Evolutionary conservation across 2,329 filamentous ascomycete species (phyloP).

Genomic region (Aspergillus calidoustus): DNA sequence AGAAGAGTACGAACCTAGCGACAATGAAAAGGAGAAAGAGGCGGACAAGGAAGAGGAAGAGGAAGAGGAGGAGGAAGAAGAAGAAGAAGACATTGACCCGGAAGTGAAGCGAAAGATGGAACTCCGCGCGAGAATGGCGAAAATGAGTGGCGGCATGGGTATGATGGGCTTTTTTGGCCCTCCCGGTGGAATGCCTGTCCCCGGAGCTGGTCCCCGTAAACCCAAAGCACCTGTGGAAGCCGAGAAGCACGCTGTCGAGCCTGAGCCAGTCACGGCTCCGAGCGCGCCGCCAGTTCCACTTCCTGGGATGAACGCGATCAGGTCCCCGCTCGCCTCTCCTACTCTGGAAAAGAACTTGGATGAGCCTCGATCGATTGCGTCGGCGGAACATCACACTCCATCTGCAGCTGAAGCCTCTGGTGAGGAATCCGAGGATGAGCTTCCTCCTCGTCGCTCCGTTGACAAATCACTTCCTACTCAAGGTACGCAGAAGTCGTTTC

Average conservation of each 20-base stretch:
- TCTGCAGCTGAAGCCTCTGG: slow-evolving; percentile 53
- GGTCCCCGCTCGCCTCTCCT: slow-evolving; percentile 50
- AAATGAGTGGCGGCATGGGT: slow-evolving; percentile 97
- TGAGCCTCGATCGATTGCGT: slow-evolving; percentile 45
- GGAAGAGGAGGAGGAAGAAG: slow-evolving; percentile 83
- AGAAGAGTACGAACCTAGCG: slow-evolving; percentile 29
- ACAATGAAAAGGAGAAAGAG: slow-evolving; percentile 40
- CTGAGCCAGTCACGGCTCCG: slow-evolving; percentile 36
- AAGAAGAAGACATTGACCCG: slow-evolving; percentile 84
- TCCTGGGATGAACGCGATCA: slow-evolving; percentile 67
- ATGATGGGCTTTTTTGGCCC: slow-evolving; percentile 93
- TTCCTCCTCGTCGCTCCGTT: slow-evolving; percentile 39
- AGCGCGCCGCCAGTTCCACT: slow-evolving; percentile 58
- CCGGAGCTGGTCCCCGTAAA: slow-evolving; percentile 49
- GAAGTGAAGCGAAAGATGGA: slow-evolving; percentile 86
- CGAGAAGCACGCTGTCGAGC: slow-evolving; percentile 38
- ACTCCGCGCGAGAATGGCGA: slow-evolving; percentile 92
- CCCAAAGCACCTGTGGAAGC: slow-evolving; percentile 49
- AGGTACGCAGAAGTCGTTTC: slow-evolving; percentile 49
- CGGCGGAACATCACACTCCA: slow-evolving; percentile 48
- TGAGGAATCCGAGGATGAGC: slow-evolving; percentile 39
- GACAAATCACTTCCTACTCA: slow-evolving; percentile 52
- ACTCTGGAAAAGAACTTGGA: slow-evolving; percentile 59
- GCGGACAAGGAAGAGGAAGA: slow-evolving; percentile 59
- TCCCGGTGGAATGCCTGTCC: slow-evolving; percentile 62